A percentile compares a stretch with the other conserved stretches of the same genome.
Conservation (phyloP, 306 rosid genomes). For the Fagus sylvatica region DNA sequence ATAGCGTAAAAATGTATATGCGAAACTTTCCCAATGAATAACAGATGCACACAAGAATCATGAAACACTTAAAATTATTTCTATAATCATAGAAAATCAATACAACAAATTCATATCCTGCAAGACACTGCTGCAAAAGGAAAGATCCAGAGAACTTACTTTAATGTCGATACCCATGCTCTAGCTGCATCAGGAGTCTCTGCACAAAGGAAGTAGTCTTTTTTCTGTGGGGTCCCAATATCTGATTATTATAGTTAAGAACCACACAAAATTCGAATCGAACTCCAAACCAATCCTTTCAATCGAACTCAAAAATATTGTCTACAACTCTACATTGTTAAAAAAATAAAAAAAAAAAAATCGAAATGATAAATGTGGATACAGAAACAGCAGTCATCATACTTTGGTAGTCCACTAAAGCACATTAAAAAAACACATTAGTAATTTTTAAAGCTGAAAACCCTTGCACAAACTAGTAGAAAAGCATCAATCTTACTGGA, state of each 20-base stretch:
- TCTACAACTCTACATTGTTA: background rate
- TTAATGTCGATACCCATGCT: conserved; percentile 97
- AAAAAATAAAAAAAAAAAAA: conserved; percentile 13
- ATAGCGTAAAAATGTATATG: background rate
- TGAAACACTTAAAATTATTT: background rate
- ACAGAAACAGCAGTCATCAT: conserved; percentile 97
- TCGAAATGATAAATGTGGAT: conserved; percentile 47
- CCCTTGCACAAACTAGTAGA: conserved; percentile 2
- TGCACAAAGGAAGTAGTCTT: conserved; percentile 96
- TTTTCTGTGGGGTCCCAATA: conserved; percentile 95
- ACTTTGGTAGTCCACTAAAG: conserved; percentile 83
- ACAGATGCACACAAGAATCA: background rate
- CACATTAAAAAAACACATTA: conserved; percentile 21
- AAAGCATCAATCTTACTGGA: conserved; percentile 63
- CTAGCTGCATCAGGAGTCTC: conserved; percentile 98
- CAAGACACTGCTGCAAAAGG: conserved; percentile 3
- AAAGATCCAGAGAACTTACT: conserved; percentile 54
- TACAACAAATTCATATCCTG: background rate
- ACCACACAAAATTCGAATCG: conserved; percentile 1
- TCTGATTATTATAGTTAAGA: conserved; percentile 61
- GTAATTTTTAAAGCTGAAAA: conserved; percentile 13
- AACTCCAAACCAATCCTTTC: background rate
- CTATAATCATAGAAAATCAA: background rate
- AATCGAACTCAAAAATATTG: background rate
- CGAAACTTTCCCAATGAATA: conserved; percentile 4